Percentiles rank a stretch among this genome's conserved stretches.
Evolutionary conservation across 768 basidiomycete genomes (phyloP).

Genomic region (Tricholoma bakamatsutake): DNA sequence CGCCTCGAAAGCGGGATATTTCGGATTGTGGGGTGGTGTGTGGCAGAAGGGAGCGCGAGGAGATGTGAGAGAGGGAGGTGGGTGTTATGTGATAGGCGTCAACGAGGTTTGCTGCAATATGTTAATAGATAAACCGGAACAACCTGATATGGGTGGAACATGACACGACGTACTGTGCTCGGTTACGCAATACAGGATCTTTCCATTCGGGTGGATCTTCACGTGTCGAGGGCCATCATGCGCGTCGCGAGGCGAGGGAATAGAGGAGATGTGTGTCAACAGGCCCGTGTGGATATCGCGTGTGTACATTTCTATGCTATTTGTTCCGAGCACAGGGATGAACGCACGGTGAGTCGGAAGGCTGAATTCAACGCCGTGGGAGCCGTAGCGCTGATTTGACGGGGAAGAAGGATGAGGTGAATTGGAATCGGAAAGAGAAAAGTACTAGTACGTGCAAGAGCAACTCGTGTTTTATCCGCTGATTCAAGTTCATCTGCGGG

Average conservation of each 20-base stretch:
- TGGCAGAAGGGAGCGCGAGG: conserved; percentile 30
- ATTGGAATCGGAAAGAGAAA: not conserved
- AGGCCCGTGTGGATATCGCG: conserved; percentile 26
- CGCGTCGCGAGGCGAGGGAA: conserved; percentile 31
- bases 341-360: conserved; percentile 31
- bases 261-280: conserved; percentile 31
- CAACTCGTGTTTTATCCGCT: conserved; percentile 46
- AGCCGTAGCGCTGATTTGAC: conserved; percentile 37
- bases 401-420: not conserved
- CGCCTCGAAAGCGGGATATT: conserved; percentile 32
- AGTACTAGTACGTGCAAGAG: conserved; percentile 29
- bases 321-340: conserved; percentile 44
- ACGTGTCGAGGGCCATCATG: conserved; percentile 49
- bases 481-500: conserved; percentile 32
- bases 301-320: conserved; percentile 42
- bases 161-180: conserved; percentile 38
- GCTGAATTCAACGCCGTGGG: conserved; percentile 47
- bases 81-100: conserved; percentile 37
- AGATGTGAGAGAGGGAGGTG: conserved; percentile 22
- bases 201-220: conserved; percentile 47
- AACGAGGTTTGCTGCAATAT: conserved; percentile 36
- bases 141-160: not conserved
- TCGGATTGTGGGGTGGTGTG: conserved; percentile 3
- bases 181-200: conserved; percentile 44
- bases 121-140: no score